These are phyloP conservation scores for Monosporascus sp. DNA, from an alignment of 2,329 filamentous ascomycete species.

Conservation along the genomic window DNA sequence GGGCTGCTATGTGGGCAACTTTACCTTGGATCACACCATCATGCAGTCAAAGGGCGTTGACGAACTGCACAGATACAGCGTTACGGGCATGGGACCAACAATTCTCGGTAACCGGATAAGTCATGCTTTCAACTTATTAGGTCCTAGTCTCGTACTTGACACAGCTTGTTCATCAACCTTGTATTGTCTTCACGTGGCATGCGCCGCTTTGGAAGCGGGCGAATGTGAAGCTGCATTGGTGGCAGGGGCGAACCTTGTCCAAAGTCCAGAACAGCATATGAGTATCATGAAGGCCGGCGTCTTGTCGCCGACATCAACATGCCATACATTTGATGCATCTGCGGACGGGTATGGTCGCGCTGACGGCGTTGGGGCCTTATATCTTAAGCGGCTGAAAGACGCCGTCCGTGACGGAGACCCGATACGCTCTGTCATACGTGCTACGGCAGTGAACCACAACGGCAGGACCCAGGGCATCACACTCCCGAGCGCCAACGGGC, in stretches of 20 bases:
- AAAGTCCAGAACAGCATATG: constrained; percentile 17
- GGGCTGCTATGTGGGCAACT: no score
- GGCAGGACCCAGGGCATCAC: constrained; percentile 16
- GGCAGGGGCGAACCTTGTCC: constrained; percentile 26
- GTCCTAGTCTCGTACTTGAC: constrained; percentile 3
- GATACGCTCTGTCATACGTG: constrained; percentile 14
- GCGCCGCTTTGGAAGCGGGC: constrained; percentile 10
- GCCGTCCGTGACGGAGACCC: constrained; percentile 11
- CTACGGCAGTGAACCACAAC: constrained; percentile 13
- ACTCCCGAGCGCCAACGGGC: constrained; percentile 11
- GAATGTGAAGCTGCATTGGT: constrained; percentile 26
- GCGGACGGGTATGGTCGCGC: constrained; percentile 19
- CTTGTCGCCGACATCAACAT: constrained; percentile 21
- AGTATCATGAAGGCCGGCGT: constrained; percentile 20
- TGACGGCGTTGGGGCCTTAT: constrained; percentile 5
- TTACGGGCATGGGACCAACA: no score
- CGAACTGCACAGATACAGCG: no score
- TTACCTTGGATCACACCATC: no score
- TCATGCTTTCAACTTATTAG: no score
- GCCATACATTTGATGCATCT: constrained; percentile 16
- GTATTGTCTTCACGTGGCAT: constrained; percentile 22
- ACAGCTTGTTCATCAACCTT: constrained; percentile 30
- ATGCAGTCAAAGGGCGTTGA: no score
- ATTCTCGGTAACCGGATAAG: no score
- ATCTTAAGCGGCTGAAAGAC: constrained; percentile 9